phyloP scores from a whole-genome alignment of 306 rosid species.

The Arachis stenosperma region DNA sequence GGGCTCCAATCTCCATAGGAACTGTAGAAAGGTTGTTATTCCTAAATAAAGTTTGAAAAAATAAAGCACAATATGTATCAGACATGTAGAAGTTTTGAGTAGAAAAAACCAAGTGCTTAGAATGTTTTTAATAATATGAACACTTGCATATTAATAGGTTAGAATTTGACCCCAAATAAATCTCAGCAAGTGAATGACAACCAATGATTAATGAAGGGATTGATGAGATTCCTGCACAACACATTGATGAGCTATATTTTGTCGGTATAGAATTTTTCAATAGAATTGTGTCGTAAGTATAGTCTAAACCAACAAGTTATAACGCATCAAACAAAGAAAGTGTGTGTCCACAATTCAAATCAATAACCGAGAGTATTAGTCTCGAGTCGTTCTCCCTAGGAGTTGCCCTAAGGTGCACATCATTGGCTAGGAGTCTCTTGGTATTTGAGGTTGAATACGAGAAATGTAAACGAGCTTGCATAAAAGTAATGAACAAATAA shows the following conservation, averaged over 20 bases:
- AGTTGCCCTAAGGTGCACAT: too few species aligned
- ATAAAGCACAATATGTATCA: conserved; percentile 34
- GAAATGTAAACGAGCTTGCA: too few species aligned
- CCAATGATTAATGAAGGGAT: conserved; percentile 75
- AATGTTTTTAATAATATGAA: conserved; percentile 36
- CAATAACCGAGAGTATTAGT: too few species aligned
- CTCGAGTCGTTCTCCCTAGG: too few species aligned
- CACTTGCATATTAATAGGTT: conserved; percentile 43
- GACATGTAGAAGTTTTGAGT: conserved; percentile 30
- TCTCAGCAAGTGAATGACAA: conserved; percentile 77
- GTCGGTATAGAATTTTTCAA: too few species aligned
- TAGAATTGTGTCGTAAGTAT: too few species aligned
- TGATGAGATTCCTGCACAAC: conserved; percentile 72
- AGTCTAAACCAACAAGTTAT: too few species aligned
- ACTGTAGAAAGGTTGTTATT: conserved; percentile 67
- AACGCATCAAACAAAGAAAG: too few species aligned
- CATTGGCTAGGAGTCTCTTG: too few species aligned
- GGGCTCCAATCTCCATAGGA: conserved; percentile 77
- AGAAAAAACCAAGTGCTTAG: conserved; percentile 34
- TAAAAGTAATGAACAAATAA: too few species aligned
- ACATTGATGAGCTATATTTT: conserved; percentile 24
- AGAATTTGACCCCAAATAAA: conserved; percentile 78
- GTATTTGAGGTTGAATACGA: too few species aligned
- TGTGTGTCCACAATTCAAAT: too few species aligned
- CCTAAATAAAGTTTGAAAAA: conserved; percentile 50